Base-by-base conservation (phyloP, 2,329 filamentous ascomycete genomes). In the Phaeosphaeria sp. region DNA sequence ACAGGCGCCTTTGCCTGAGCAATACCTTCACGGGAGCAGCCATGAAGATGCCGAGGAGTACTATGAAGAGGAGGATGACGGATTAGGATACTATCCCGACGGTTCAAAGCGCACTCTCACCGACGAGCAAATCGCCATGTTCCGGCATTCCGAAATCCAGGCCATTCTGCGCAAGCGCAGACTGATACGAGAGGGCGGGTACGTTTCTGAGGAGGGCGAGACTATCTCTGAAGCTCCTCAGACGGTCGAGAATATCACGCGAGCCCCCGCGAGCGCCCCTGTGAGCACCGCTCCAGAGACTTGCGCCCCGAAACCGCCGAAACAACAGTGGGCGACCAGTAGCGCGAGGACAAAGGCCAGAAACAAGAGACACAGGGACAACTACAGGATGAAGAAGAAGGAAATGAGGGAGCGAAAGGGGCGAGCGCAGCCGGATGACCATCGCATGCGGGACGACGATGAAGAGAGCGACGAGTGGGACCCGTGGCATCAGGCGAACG, bases 101-200 rank as follows among this genome's bases (percentile, higher is more conserved):
- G 93, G 94, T 2, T 87, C 88, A 60, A 95, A 95, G 74, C 89
- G 94, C 42, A 97, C 93, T 18, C 82, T 98, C 68, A 97, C 93
- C 9, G 91, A 97, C 71, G 91, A 93, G 67, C 91, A 97, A 80
- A 92, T 97, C 66, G 87, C 87, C 52, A 94, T 97, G 60, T 97
- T 97, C 74, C 86, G 93, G 60, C 92, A 96, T 73, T 94, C 91
- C 2, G 94, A 98, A 76, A 85, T 96, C 21, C 89, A 95, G 71
- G 79, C 86, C 13, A 80, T 96, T 40, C 80, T 91, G 18, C 72
- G 71, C 53, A 67, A 72, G 57, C 71, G 72, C 15, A 65, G 66
- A 27, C 57, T 65, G 11, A 63, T 49, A 25, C 57, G 66, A 21
- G 74, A 74, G 44, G 62, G 60, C 2, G 64, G 61, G 3, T 58